Evolutionary conservation across 176 grass and related monocot species (phyloP).

Genomic region (Avena eriantha): DNA sequence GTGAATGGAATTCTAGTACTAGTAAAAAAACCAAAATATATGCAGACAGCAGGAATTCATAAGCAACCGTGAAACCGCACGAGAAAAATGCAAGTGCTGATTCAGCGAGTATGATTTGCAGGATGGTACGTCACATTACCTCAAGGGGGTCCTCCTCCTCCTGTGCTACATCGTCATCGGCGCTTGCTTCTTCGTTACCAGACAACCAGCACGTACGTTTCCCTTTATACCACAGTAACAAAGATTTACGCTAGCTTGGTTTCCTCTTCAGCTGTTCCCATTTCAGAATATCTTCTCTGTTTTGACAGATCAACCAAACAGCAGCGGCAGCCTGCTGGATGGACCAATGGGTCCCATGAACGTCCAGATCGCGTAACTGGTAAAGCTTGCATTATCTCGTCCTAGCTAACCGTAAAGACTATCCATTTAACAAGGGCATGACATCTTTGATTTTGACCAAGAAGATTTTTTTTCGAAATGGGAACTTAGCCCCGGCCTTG

Average conservation of each 20-base stretch:
- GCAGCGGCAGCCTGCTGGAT: slow-evolving; percentile 22
- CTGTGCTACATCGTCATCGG: slow-evolving; percentile 84
- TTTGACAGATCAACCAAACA: slow-evolving; percentile 34
- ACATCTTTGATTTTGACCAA: slow-evolving; percentile 6
- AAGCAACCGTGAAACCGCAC: background rate
- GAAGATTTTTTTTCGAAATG: no score
- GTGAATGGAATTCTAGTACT: slow-evolving; percentile 33
- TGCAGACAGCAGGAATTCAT: background rate
- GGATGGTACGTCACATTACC: slow-evolving; percentile 89
- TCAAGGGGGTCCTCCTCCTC: slow-evolving; percentile 81
- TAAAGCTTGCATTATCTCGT: slow-evolving; percentile 36
- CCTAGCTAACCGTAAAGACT: background rate
- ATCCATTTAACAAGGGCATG: background rate
- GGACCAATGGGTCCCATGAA: slow-evolving; percentile 37
- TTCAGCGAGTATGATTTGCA: slow-evolving; percentile 19
- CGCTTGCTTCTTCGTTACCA: slow-evolving; percentile 80
- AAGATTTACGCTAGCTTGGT: background rate
- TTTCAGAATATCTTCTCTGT: slow-evolving; percentile 25
- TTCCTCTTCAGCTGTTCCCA: background rate
- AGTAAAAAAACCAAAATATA: background rate
- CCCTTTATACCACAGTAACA: background rate
- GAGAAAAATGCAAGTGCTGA: background rate
- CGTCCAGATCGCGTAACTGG: slow-evolving; percentile 52
- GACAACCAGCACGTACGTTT: slow-evolving; percentile 61
- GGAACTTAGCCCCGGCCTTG: no score